These are phyloP conservation scores for Phaseolus lunatus DNA, from an alignment of 306 rosid genomes.

Conservation along the genomic window DNA sequence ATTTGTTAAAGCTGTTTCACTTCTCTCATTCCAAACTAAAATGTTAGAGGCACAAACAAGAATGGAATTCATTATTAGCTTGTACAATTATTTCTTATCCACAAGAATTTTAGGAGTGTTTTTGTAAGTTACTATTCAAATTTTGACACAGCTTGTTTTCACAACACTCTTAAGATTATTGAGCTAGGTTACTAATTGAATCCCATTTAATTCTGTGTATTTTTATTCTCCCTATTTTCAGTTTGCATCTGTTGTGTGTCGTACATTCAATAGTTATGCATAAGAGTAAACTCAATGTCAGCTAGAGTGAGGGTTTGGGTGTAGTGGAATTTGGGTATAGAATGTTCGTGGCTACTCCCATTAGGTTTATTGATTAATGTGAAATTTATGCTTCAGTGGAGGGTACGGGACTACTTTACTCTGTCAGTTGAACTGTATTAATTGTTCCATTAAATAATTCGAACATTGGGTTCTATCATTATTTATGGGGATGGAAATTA, in stretches of 20 bases:
- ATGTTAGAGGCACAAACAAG: constrained; percentile 12
- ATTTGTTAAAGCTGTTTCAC: neutral
- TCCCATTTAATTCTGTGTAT: neutral
- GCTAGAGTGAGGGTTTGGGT: neutral
- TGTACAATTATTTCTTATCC: neutral
- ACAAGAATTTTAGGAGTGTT: constrained; percentile 2
- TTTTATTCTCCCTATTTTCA: constrained; percentile 8
- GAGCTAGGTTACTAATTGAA: neutral
- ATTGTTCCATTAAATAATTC: neutral
- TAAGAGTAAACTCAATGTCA: neutral
- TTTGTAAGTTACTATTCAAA: neutral
- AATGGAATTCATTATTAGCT: neutral
- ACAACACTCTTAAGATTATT: neutral
- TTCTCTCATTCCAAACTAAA: neutral
- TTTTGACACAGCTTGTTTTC: constrained; percentile 14
- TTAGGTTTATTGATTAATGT: too few relatives aligned
- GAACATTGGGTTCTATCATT: neutral
- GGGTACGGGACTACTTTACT: neutral
- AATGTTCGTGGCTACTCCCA: too few relatives aligned
- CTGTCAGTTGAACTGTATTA: neutral
- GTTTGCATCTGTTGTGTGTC: neutral
- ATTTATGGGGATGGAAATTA: neutral
- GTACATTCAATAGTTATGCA: neutral
- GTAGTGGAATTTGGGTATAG: neutral
- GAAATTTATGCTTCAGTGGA: too few relatives aligned